Evolutionary conservation across 352 stramenopile species (phyloP).

Genomic region (Peronospora farinosa): DNA sequence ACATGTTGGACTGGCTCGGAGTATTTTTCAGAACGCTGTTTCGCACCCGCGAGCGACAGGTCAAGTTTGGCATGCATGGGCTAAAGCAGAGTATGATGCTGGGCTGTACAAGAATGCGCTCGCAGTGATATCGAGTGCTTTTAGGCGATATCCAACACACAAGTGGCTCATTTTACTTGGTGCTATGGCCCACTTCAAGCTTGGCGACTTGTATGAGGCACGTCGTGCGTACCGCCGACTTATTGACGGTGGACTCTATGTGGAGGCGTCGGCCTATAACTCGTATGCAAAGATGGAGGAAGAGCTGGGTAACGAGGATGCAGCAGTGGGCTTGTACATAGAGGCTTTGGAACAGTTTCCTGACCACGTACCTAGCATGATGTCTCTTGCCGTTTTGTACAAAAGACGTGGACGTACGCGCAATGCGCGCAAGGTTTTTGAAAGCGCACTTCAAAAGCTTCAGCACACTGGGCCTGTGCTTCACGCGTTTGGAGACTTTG

Average conservation of each 20-base stretch:
- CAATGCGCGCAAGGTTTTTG: constrained; percentile 55
- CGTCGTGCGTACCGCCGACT: constrained; percentile 62
- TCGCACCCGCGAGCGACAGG: constrained; percentile 47
- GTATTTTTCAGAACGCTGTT: constrained; percentile 53
- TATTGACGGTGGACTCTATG: constrained; percentile 62
- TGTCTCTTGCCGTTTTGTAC: constrained; percentile 66
- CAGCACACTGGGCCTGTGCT: constrained; percentile 55
- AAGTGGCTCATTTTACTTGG: constrained; percentile 78
- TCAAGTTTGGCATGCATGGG: constrained; percentile 85
- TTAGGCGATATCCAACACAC: constrained; percentile 65
- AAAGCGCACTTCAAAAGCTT: constrained; percentile 49
- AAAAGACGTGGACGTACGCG: constrained; percentile 43
- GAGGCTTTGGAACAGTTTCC: constrained; percentile 52
- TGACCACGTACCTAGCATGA: constrained; percentile 72
- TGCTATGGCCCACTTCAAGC: constrained; percentile 73
- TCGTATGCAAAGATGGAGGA: constrained; percentile 83
- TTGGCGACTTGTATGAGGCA: constrained; percentile 71
- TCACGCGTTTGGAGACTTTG: constrained; percentile 67
- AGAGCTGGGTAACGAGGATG: constrained; percentile 64
- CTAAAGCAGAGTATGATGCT: constrained; percentile 74
- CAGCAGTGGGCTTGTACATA: constrained; percentile 54
- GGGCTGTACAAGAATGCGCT: constrained; percentile 70
- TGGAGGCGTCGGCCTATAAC: constrained; percentile 74
- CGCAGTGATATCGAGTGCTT: constrained; percentile 56
- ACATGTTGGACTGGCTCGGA: constrained; percentile 54